These are phyloP conservation scores for Volutella citrinella DNA, from an alignment of 2,329 filamentous ascomycete species.

Conservation along the genomic window DNA sequence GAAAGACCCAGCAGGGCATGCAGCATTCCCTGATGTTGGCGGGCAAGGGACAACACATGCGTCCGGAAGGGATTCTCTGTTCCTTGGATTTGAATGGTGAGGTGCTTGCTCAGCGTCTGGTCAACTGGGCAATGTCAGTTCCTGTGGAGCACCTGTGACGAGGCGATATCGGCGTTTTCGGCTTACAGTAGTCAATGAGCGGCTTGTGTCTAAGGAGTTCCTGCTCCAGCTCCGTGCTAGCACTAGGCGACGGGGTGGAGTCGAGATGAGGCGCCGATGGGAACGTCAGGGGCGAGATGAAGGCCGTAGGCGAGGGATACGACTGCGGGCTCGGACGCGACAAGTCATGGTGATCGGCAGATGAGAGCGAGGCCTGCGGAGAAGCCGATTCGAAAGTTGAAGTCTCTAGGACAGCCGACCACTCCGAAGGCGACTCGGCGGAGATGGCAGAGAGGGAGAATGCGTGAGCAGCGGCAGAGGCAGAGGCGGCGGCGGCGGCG, in stretches of 20 bases:
- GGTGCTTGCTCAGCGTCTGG: constrained; percentile 13
- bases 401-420: accelerated
- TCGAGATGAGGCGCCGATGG: background rate
- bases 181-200: constrained; percentile 14
- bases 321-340: too few species aligned
- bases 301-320: too few species aligned
- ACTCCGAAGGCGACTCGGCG: background rate
- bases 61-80: constrained; percentile 21
- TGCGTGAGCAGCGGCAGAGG: background rate
- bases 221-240: background rate
- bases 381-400: background rate
- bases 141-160: too few species aligned
- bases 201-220: constrained; percentile 7
- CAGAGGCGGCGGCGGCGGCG: accelerated
- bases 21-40: constrained; percentile 22
- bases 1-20: constrained; percentile 26
- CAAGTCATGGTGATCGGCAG: too few species aligned
- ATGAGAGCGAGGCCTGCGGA: background rate
- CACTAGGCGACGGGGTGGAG: background rate
- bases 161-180: too few species aligned
- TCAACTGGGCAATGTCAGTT: constrained; percentile 18
- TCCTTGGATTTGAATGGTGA: constrained; percentile 17
- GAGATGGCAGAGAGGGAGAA: background rate
- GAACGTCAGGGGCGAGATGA: background rate
- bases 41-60: constrained; percentile 20